Evolutionary conservation across 257 asterid genomes (phyloP), one percentile per base, ranked within the genome.

Genomic region (Capsicum pubescens): DNA sequence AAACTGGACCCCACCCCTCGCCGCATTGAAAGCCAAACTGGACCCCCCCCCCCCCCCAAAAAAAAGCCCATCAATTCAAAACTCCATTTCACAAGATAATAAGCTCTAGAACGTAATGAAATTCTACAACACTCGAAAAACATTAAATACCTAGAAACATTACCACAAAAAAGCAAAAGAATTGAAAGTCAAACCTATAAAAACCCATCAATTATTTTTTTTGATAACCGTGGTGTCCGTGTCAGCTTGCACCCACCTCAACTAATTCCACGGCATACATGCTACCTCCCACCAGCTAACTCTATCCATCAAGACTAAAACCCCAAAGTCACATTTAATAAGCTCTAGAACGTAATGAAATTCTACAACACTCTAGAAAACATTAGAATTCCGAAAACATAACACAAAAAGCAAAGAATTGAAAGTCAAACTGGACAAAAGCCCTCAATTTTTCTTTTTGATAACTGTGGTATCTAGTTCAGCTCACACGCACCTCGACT

Each of bases 281-380:
- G 44, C 5, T 39, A 39, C 44, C 44, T 39, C 44, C 44, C 44
- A 39, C 44, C 44, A 39, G 44, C 44, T 39, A 39, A 39, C 44
- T 39, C 44, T 39, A 39, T 39, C 44, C 44, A 39, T 4, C 44
- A 39, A 39, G 44, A 4, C 44, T 39, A 39, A 68, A 68, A 68
- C 8, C 11, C 15, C 78, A 69, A 69, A 68, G 15, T 39, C 54
- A 68, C 8, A 39, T 36, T 21, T 36, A 44, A 68, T 39, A 68
- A 67, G 8, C 21, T 19, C 21, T 1, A 21, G 6, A 74, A 50
- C 0, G 46, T 13, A 76, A 76, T 21, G 9, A 68, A 74, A 21
- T 72, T 48, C 79, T 48, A 44, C 52, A 44, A 70, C 79, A 71
- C 58, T 44, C 60, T 5, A 74, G 19, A 66, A 66, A 66, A 66